Conservation (phyloP, 1,284 basidiomycete genomes). For the Taiwanofungus camphoratus region DNA sequence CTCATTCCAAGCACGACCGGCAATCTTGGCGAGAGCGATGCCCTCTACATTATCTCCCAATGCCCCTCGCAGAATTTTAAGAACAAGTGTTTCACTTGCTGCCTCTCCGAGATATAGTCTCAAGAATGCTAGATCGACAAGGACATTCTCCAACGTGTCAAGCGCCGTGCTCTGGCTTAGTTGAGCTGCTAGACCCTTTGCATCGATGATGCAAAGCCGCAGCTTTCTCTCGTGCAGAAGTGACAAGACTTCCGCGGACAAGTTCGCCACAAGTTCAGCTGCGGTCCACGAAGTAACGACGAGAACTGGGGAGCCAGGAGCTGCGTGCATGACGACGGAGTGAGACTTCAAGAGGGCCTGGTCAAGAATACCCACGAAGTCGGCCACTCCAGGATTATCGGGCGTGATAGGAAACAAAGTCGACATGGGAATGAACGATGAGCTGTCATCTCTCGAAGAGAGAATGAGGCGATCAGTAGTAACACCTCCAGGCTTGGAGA, state of each 20-base stretch:
- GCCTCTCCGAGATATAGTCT: slow-evolving; percentile 63
- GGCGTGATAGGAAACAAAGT: slow-evolving; percentile 45
- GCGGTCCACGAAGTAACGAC: slow-evolving; percentile 57
- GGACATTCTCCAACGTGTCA: slow-evolving; percentile 43
- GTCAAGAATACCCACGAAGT: slow-evolving; percentile 72
- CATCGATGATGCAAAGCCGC: slow-evolving; percentile 55
- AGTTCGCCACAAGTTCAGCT: slow-evolving; percentile 51
- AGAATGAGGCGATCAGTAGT: slow-evolving; percentile 56
- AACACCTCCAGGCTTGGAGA: slow-evolving; percentile 66
- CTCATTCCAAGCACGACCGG: slow-evolving; percentile 49
- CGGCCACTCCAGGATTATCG: slow-evolving; percentile 41
- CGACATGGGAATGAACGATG: slow-evolving; percentile 40
- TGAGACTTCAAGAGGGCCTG: slow-evolving; percentile 63
- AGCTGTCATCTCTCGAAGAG: slow-evolving; percentile 35
- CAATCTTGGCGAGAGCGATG: slow-evolving; percentile 42
- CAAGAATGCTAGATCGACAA: slow-evolving; percentile 62
- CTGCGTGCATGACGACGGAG: slow-evolving; percentile 52
- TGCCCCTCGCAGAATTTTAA: slow-evolving; percentile 41
- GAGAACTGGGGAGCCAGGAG: slow-evolving; percentile 51
- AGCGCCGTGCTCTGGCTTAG: slow-evolving; percentile 23
- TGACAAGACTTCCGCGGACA: slow-evolving; percentile 38
- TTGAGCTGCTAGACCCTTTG: slow-evolving; percentile 30
- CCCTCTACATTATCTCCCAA: slow-evolving; percentile 39
- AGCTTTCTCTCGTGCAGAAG: slow-evolving; percentile 45
- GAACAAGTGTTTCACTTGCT: slow-evolving; percentile 48